phyloP scores from a whole-genome alignment of 2,329 filamentous ascomycete species.

The Fusarium lateritium region DNA sequence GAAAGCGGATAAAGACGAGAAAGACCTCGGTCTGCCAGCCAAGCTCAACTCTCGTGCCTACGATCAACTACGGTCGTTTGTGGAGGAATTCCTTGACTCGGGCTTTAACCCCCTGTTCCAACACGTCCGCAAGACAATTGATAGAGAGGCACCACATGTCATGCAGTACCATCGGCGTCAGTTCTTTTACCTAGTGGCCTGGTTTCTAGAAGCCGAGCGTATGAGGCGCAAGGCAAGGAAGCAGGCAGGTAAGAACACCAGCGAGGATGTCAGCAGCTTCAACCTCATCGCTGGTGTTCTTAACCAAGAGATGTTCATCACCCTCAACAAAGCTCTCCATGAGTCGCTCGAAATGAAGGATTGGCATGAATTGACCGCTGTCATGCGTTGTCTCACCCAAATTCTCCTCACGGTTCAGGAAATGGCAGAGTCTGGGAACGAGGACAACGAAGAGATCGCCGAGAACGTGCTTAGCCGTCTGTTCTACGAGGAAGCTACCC shows the following conservation, averaged over 20 bases:
- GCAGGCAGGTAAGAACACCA: constrained; percentile 60
- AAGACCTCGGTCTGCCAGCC: constrained; percentile 83
- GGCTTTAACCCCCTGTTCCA: constrained; percentile 94
- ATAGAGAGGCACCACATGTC: constrained; percentile 88
- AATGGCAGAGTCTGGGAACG: constrained; percentile 85
- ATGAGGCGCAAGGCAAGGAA: constrained; percentile 75
- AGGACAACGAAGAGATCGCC: constrained; percentile 97
- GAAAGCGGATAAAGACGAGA: constrained; percentile 74
- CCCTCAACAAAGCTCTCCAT: constrained; percentile 87
- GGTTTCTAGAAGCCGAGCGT: constrained; percentile 92
- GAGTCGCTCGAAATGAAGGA: constrained; percentile 84
- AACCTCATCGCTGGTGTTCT: constrained; percentile 90
- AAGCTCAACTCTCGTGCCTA: constrained; percentile 80
- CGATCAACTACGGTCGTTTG: constrained; percentile 83
- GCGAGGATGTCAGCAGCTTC: constrained; percentile 79
- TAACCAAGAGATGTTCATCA: constrained; percentile 95
- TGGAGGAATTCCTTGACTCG: constrained; percentile 94
- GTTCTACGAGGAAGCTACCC: constrained; percentile 98
- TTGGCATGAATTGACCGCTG: constrained; percentile 88
- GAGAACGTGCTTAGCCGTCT: constrained; percentile 97
- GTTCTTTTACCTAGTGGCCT: constrained; percentile 92
- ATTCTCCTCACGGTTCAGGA: constrained; percentile 93
- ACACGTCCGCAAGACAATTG: constrained; percentile 89
- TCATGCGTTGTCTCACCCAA: constrained; percentile 95
- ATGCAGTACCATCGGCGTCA: constrained; percentile 83